A percentile compares a stretch with the other conserved stretches of the same genome.
Evolutionary conservation across 805 yeast genomes (phyloP).

Genomic region (Teunomyces gatunensis): DNA sequence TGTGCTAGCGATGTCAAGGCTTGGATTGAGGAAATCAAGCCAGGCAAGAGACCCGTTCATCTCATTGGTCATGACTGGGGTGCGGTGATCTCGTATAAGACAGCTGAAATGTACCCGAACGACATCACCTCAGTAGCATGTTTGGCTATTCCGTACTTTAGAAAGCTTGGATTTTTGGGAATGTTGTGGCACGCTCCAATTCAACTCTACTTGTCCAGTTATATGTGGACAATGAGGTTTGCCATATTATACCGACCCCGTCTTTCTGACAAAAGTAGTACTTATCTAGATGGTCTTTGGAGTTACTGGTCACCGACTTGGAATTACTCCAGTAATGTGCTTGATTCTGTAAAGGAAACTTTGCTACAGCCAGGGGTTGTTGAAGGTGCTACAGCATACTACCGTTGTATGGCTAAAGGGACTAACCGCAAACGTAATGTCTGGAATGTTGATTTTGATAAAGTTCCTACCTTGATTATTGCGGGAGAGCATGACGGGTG

Average conservation of each 20-base stretch:
- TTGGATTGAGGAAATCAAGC: slow-evolving; percentile 27
- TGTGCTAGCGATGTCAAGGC: slow-evolving; percentile 33
- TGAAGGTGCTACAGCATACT: slow-evolving; percentile 38
- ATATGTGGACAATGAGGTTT: slow-evolving; percentile 38
- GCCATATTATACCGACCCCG: slow-evolving; percentile 20
- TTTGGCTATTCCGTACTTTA: slow-evolving; percentile 39
- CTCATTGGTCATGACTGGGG: slow-evolving; percentile 47
- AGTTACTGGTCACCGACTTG: slow-evolving; percentile 40
- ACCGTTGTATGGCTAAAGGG: slow-evolving; percentile 26
- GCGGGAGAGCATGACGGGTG: slow-evolving; percentile 42
- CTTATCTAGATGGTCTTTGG: slow-evolving; percentile 35
- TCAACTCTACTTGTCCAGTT: slow-evolving; percentile 34
- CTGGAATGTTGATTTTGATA: slow-evolving; percentile 21
- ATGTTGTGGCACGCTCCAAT: slow-evolving; percentile 28
- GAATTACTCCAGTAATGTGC: slow-evolving; percentile 24
- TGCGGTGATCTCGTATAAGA: slow-evolving; percentile 34
- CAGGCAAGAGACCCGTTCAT: slow-evolving; percentile 26
- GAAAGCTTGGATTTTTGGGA: slow-evolving; percentile 27
- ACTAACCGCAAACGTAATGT: slow-evolving; percentile 20
- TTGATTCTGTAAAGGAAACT: slow-evolving; percentile 27
- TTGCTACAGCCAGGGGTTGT: slow-evolving; percentile 24
- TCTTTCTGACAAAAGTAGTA: slow-evolving; percentile 14
- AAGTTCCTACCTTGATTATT: slow-evolving; percentile 35
- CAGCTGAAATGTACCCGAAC: slow-evolving; percentile 35
- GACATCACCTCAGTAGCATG: slow-evolving; percentile 29